A percentile compares a stretch with the other conserved stretches of the same genome.
phyloP scores from a whole-genome alignment of 1,284 basidiomycete genomes.

The Ustilago vetiveriae region DNA sequence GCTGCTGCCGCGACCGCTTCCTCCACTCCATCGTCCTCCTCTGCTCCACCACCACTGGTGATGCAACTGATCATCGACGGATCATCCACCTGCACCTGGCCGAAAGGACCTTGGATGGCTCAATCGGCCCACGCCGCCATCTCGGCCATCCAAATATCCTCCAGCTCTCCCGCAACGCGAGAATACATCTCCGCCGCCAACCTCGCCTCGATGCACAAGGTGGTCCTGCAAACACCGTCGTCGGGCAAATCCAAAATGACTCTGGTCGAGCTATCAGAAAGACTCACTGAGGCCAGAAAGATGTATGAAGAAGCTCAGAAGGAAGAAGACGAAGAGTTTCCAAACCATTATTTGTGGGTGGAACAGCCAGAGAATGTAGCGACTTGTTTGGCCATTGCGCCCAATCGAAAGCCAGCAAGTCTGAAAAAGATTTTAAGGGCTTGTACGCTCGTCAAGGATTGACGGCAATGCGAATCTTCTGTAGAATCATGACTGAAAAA shows the following conservation, averaged over 20 bases:
- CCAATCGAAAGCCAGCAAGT: constrained; percentile 70
- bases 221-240: constrained; percentile 59
- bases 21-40: too few relatives aligned
- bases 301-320: constrained; percentile 14
- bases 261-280: constrained; percentile 59
- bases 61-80: constrained; percentile 65
- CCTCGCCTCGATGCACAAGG: constrained; percentile 61
- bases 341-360: constrained; percentile 71
- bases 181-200: constrained; percentile 43
- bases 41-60: constrained; percentile 44
- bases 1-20: too few relatives aligned
- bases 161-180: constrained; percentile 21
- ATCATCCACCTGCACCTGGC: constrained; percentile 68
- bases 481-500: too few relatives aligned
- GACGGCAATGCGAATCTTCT: not conserved
- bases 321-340: constrained; percentile 42
- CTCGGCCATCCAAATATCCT: constrained; percentile 60
- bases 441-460: constrained; percentile 69
- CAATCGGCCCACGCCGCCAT: constrained; percentile 72
- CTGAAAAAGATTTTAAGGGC: constrained; percentile 69
- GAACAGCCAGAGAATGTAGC: constrained; percentile 72
- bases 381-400: constrained; percentile 72
- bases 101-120: constrained; percentile 72
- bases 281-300: constrained; percentile 54
- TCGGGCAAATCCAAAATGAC: constrained; percentile 27